Conservation (phyloP, 169 alveolate genomes). For the Babesia ovis region DNA sequence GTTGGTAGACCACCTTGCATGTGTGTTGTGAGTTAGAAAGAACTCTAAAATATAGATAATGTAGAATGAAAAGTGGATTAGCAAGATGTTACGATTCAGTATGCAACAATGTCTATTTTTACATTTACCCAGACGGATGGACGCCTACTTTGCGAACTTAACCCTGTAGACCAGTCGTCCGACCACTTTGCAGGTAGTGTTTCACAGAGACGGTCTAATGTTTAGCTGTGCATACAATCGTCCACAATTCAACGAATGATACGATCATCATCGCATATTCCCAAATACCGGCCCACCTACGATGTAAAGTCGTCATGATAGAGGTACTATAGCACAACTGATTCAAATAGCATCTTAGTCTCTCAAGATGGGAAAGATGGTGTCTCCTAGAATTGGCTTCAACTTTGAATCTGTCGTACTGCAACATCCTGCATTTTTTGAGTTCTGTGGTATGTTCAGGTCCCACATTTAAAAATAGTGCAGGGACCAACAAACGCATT, state of each 20-base stretch:
- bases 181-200: constrained; percentile 58
- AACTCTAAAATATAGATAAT: not conserved
- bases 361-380: constrained; percentile 33
- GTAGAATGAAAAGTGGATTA: constrained; percentile 63
- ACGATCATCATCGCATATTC: constrained; percentile 78
- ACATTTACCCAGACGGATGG: constrained; percentile 49
- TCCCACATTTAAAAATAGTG: not conserved
- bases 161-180: constrained; percentile 34
- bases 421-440: constrained; percentile 78
- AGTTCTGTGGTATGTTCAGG: constrained; percentile 71
- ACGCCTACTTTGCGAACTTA: constrained; percentile 46
- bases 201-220: not conserved
- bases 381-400: constrained; percentile 35
- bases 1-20: constrained; percentile 69
- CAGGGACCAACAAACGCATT: constrained; percentile 74
- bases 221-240: constrained; percentile 76
- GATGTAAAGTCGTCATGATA: constrained; percentile 71
- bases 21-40: constrained; percentile 56
- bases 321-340: constrained; percentile 36
- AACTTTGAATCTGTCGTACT: constrained; percentile 70
- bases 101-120: constrained; percentile 5
- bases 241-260: constrained; percentile 68
- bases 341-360: constrained; percentile 11
- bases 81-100: constrained; percentile 74
- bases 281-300: constrained; percentile 75